phyloP scores from a whole-genome alignment of 768 basidiomycete genomes.

The Rickenella mellea region DNA sequence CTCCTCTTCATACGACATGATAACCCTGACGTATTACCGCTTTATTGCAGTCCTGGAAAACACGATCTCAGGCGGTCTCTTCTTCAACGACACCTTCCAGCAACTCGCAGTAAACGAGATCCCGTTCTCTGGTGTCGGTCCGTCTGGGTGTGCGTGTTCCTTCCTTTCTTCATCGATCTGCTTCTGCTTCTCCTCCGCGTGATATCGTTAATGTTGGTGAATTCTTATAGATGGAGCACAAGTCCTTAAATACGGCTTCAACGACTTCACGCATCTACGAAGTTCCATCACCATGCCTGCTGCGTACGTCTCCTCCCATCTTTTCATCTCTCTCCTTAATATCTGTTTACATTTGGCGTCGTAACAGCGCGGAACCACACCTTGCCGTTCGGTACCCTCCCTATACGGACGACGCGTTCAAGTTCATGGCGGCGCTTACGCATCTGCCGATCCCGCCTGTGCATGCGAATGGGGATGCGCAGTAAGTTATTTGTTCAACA shows the following conservation, averaged over 20 bases:
- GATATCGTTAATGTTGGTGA: neutral
- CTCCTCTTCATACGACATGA: neutral
- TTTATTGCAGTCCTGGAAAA: conserved; percentile 15
- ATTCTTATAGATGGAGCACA: conserved; percentile 46
- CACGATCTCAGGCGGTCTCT: conserved; percentile 20
- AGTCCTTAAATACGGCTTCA: conserved; percentile 41
- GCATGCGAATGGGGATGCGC: neutral
- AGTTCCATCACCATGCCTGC: conserved; percentile 44
- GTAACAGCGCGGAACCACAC: conserved; percentile 37
- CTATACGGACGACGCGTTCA: conserved; percentile 33
- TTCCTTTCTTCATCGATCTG: too few relatives aligned
- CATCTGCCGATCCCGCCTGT: neutral
- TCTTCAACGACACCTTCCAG: conserved; percentile 23
- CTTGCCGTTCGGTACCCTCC: conserved; percentile 53
- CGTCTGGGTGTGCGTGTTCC: conserved; percentile 19
- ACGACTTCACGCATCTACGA: conserved; percentile 42
- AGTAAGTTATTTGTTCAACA: too few relatives aligned
- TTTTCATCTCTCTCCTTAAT: neutral
- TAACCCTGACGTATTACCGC: conserved; percentile 1
- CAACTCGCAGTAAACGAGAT: conserved; percentile 10
- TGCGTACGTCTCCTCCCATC: conserved; percentile 30
- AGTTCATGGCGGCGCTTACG: conserved; percentile 18
- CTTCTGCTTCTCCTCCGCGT: neutral
- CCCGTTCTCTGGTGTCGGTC: conserved; percentile 18
- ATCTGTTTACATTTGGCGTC: neutral